phyloP scores from a whole-genome alignment of 1,284 basidiomycete species.

The Thecaphora thlaspeos region DNA sequence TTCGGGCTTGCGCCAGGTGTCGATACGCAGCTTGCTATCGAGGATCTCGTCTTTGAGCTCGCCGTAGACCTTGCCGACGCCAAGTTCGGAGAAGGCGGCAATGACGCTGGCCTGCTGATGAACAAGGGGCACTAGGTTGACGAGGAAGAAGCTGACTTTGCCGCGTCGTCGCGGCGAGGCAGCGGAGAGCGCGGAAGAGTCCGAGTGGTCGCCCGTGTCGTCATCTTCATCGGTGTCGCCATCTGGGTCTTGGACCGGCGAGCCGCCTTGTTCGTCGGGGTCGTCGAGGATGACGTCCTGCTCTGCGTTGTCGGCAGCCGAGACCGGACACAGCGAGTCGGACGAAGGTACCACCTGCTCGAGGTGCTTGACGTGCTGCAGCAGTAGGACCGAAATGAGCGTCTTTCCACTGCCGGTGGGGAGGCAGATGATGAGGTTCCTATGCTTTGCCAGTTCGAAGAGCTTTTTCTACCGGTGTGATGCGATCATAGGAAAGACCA shows the following conservation, averaged over 20 bases:
- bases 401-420: constrained; percentile 50
- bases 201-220: too few species aligned
- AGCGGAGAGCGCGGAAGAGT: too few species aligned
- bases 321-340: too few species aligned
- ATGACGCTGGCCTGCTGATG: constrained; percentile 44
- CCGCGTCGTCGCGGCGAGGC: neutral
- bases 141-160: constrained; percentile 28
- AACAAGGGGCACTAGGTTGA: constrained; percentile 43
- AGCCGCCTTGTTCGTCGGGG: neutral
- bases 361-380: constrained; percentile 23
- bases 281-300: neutral
- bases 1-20: constrained; percentile 21
- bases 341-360: neutral
- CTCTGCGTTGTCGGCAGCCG: too few species aligned
- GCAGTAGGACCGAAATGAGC: constrained; percentile 41
- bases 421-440: constrained; percentile 42
- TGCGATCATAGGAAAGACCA: neutral
- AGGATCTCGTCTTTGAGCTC: constrained; percentile 22
- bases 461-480: constrained; percentile 20
- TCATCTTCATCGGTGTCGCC: too few species aligned
- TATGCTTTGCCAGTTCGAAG: constrained; percentile 16
- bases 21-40: constrained; percentile 6
- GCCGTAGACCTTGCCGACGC: constrained; percentile 32
- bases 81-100: constrained; percentile 26
- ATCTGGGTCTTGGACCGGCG: too few species aligned